Conservation (phyloP, 495 filamentous ascomycete species). For the Talaromyces adpressus region DNA sequence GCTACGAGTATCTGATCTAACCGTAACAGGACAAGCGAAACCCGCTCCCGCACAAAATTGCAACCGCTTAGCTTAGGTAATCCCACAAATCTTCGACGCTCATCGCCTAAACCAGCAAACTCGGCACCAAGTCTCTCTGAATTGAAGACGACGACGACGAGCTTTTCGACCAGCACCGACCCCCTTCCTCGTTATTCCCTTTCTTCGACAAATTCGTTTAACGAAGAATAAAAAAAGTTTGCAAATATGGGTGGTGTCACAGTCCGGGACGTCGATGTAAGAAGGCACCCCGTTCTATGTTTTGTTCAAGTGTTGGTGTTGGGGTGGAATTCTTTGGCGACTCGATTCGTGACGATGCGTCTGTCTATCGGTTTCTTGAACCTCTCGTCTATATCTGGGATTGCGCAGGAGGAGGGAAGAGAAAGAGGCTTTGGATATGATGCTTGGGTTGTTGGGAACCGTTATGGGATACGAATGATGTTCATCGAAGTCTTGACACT, state of each 20-base stretch:
- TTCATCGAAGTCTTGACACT: background rate
- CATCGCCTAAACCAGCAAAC: conserved; percentile 10
- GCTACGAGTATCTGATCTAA: background rate
- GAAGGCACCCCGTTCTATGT: conserved; percentile 20
- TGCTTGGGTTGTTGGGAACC: background rate
- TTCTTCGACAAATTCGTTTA: conserved; percentile 13
- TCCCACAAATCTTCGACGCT: conserved; percentile 9
- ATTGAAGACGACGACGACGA: conserved; percentile 1
- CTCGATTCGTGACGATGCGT: background rate
- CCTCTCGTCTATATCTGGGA: background rate
- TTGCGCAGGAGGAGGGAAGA: background rate
- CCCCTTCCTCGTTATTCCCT: background rate
- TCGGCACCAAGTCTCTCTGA: background rate
- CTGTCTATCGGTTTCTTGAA: background rate
- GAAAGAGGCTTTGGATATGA: background rate
- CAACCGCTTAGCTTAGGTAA: conserved; percentile 1
- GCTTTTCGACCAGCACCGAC: background rate
- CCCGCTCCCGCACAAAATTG: conserved; percentile 10
- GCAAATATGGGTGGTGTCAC: conserved; percentile 79
- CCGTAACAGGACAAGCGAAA: conserved; percentile 9
- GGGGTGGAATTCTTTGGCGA: background rate
- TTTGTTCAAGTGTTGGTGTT: background rate
- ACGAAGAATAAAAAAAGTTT: conserved; percentile 32
- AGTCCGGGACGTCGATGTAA: conserved; percentile 88
- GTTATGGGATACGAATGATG: background rate